Evolutionary conservation across 2,329 filamentous ascomycete species (phyloP), one percentile per base, ranked within the genome.

Genomic region (Epichloe hybrida): DNA sequence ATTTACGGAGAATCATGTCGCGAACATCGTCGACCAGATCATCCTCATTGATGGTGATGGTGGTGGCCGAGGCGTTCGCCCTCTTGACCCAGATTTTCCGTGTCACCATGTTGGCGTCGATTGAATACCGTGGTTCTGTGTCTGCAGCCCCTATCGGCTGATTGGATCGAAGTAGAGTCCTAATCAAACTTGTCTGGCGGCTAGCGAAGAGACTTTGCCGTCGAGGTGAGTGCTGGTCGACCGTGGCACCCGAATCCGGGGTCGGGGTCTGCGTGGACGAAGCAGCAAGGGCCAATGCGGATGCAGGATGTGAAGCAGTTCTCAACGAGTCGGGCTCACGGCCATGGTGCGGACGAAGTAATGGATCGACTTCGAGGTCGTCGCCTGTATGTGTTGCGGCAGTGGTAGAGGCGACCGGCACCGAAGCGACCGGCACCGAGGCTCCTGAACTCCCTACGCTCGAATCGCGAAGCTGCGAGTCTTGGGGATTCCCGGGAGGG

Each of bases 61-160:
- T 75, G 13, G 93, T 98, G 39, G 91, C 82, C 51, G 91, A 96
- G 53, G 83, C 86, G 56, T 84, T 79, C 20, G 86, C 86, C 61
- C 91, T 79, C 72, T 86, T 93, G 64, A 97, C 91, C 93, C 93
- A 98, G 60, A 97, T 83, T 74, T 95, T 96, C 64, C 88, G 79
- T 52, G 76, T 80, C 57, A 79, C 69, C 79, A 83, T 83, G 53
- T 64, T 70, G 54, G 64, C 63, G 60, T 67, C 69, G 50, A 73
- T 68, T 42, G 68, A 67, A 49, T 56, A 53, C 39, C 58, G 50
- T 23, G 57, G 50, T 15, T 56, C 57, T n/a, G 51, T 41, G 44
- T 54, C 56, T n/a, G 53, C 44, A 48, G 50, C 23, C 39, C 59
- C 59, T 50, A 58, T 48, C 27, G 49, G 52, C 39, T 57, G 48